Conservation (phyloP, 2,329 filamentous ascomycete species). For the Juglanconis oblonga region DNA sequence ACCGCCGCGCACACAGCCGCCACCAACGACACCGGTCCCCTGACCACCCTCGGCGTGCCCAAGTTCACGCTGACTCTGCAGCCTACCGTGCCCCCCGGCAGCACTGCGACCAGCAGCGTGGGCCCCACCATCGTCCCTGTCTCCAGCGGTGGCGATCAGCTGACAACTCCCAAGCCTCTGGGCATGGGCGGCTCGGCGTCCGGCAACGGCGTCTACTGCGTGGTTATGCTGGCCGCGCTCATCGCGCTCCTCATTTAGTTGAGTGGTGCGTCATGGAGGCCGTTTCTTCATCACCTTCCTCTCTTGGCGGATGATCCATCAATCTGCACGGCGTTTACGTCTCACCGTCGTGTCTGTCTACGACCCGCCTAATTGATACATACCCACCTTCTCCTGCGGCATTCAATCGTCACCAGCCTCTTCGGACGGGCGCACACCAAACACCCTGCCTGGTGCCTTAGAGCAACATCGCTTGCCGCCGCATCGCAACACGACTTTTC, state of each 20-base stretch:
- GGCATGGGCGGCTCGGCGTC: slow-evolving; percentile 29
- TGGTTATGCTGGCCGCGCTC: slow-evolving; percentile 34
- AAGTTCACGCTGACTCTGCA: slow-evolving; percentile 24
- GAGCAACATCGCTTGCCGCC: no score
- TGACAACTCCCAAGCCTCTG: slow-evolving; percentile 25
- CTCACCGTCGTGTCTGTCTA: no score
- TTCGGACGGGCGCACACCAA: no score
- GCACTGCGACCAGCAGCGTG: slow-evolving; percentile 17
- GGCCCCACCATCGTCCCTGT: slow-evolving; percentile 24
- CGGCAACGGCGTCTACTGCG: slow-evolving; percentile 30
- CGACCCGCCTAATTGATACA: no score
- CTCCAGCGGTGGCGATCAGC: slow-evolving; percentile 32
- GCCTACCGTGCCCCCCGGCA: slow-evolving; percentile 30
- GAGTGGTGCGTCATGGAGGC: background rate
- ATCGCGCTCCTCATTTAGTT: slow-evolving; percentile 32
- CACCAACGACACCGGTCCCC: background rate
- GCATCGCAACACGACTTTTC: no score
- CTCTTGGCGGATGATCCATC: no score
- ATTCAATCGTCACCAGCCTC: no score
- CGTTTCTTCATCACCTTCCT: background rate
- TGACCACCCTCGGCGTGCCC: slow-evolving; percentile 7
- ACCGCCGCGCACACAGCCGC: background rate
- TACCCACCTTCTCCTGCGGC: no score
- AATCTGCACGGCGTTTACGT: no score
- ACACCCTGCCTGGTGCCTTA: no score